Evolutionary conservation across 106 monocot species (phyloP).

Genomic region (Dendrobium catenatum): DNA sequence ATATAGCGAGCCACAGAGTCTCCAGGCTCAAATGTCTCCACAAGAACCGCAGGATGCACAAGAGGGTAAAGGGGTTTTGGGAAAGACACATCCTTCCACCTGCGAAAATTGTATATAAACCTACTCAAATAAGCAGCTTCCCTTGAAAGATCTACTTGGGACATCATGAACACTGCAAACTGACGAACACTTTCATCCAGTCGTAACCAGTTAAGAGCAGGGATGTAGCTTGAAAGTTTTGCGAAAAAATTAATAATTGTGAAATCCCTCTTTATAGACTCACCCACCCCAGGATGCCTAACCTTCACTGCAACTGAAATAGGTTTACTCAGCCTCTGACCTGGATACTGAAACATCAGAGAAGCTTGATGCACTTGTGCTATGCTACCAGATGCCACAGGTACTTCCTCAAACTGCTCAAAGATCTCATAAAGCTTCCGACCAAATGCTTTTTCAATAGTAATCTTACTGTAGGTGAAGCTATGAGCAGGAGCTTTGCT

Average conservation of each 20-base stretch:
- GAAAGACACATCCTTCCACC: constrained; percentile 63
- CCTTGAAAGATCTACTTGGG: constrained; percentile 65
- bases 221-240: constrained; percentile 40
- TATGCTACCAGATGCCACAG: constrained; percentile 69
- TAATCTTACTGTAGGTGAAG: constrained; percentile 38
- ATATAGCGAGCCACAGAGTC: constrained; percentile 53
- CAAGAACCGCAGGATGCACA: constrained; percentile 68
- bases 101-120: constrained; percentile 69
- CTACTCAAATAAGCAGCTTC: constrained; percentile 66
- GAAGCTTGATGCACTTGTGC: constrained; percentile 66
- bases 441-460: constrained; percentile 56
- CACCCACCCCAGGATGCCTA: constrained; percentile 62
- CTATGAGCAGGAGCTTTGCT: constrained; percentile 55
- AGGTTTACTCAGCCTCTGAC: constrained; percentile 34
- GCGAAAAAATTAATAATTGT: constrained; percentile 53
- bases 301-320: constrained; percentile 65
- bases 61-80: constrained; percentile 66
- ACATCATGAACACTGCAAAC: constrained; percentile 73
- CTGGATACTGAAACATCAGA: constrained; percentile 36
- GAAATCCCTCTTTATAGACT: constrained; percentile 59
- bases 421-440: constrained; percentile 52
- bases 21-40: constrained; percentile 63
- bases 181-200: constrained; percentile 69
- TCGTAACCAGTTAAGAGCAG: constrained; percentile 56
- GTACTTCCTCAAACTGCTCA: constrained; percentile 53